A percentile compares a stretch with the other conserved stretches of the same genome.
Conservation (phyloP, 2,329 filamentous ascomycete species). For the Calonectria crousiana region DNA sequence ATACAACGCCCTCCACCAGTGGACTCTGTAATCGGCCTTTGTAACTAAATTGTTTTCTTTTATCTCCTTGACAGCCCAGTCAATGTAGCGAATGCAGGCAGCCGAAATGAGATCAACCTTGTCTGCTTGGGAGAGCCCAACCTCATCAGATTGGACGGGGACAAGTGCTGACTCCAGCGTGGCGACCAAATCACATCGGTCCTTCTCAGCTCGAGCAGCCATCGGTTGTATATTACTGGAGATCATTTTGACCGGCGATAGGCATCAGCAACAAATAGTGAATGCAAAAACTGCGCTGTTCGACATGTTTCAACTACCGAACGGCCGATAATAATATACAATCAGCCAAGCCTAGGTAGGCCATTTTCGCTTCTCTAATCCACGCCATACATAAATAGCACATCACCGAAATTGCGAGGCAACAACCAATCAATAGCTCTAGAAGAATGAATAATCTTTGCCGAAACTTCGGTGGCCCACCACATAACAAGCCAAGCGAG, state of each 20-base stretch:
- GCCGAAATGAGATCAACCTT: neutral
- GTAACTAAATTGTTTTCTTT: neutral
- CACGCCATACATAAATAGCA: too few relatives aligned
- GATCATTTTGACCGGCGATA: too few relatives aligned
- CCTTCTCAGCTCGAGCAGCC: too few relatives aligned
- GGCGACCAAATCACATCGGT: too few relatives aligned
- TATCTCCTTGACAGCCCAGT: neutral
- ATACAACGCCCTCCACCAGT: neutral
- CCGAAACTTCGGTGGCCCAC: neutral
- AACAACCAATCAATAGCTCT: neutral
- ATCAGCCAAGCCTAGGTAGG: too few relatives aligned
- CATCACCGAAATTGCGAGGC: too few relatives aligned
- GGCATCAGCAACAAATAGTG: too few relatives aligned
- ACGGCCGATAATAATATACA: too few relatives aligned
- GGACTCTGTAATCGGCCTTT: neutral
- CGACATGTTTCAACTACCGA: too few relatives aligned
- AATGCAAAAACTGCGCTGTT: too few relatives aligned
- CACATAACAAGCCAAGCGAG: neutral
- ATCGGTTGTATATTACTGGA: too few relatives aligned
- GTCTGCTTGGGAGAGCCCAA: neutral
- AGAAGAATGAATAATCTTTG: neutral
- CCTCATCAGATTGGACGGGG: neutral
- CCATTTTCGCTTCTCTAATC: too few relatives aligned
- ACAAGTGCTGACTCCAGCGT: neutral
- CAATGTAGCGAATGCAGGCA: neutral